Evolutionary conservation across 352 stramenopile species (phyloP), one percentile per base, ranked within the genome.

Genomic region (Phytophthora sansomeana): DNA sequence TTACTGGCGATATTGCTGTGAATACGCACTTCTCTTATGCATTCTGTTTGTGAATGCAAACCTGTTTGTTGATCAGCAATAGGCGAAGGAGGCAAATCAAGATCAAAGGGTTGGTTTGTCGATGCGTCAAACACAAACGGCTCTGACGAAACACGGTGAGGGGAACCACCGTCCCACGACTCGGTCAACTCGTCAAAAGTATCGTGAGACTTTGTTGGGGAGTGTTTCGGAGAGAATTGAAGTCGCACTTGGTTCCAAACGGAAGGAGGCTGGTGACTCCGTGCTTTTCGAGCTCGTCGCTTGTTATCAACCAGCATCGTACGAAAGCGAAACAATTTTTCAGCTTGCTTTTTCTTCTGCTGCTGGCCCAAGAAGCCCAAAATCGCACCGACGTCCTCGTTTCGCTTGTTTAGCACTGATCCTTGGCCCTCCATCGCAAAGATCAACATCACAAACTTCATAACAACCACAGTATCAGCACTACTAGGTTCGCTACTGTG

Each of bases 351-450:
- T 13, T 68, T 50, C 19, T 69, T 52, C 19, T 87, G 71, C 24
- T 89, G 77, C 10, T 72, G 75, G 3, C 81, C 59, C 7, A 92
- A 32, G 44, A 85, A 85, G 2, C 56, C 48, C 35, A 92, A 46
- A 4, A 92, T 72, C 3, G 84, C 72, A 21, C 79, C 64, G 29
- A 92, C 50, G 24, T 92, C 83, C 3, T 87, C 69, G 14, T 68
- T 87, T 6, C 80, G 69, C 55, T 85, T 87, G 16, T 77, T 77
- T 13, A 92, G 59, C 32, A 92, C 74, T 0, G 83, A 87, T 5
- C 83, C 83, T 42, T 65, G 74, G 3, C 83, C 83, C 70, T 92
- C 83, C 81, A 92, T 92, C 0, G 81, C 78, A n/a, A 92, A 92
- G 13, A 92, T 54, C 10, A 92, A 63, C 81, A 92, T 92, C 6